phyloP scores from a whole-genome alignment of 2,329 filamentous ascomycete genomes.

The Aspergillus intermedius region DNA sequence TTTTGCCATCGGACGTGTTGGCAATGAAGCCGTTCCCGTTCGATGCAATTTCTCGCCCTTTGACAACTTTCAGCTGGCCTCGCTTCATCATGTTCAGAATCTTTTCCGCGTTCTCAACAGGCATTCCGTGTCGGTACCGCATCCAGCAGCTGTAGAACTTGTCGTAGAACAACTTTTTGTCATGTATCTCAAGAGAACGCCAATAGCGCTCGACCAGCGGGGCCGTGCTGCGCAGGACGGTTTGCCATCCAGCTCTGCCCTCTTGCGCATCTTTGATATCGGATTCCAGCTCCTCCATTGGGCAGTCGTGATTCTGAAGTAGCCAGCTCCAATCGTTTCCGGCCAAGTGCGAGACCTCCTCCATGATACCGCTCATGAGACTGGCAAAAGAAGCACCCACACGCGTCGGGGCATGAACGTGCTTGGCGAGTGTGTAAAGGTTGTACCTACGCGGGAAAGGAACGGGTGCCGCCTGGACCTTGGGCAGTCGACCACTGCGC shows the following conservation, averaged over 20 bases:
- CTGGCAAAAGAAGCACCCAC: constrained; percentile 1
- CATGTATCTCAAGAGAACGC: constrained; percentile 1
- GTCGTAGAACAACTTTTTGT: constrained; percentile 5
- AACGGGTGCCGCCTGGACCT: constrained; percentile 4
- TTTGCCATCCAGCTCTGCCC: constrained; percentile 3
- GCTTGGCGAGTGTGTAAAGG: constrained; percentile 2
- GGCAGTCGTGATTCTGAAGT: constrained; percentile 5
- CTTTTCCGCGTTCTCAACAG: constrained; percentile 4
- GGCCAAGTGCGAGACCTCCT: constrained; percentile 4
- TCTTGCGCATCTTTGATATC: constrained; percentile 1
- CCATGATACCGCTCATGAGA: constrained; percentile 6
- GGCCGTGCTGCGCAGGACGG: constrained; percentile 3
- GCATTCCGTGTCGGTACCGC: constrained; percentile 8
- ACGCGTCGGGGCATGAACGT: constrained; percentile 1
- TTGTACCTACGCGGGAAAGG: constrained; percentile 4
- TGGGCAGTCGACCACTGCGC: constrained; percentile 7
- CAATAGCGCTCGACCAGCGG: constrained; percentile 7
- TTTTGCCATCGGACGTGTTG: background rate
- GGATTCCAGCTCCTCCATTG: constrained; percentile 1
- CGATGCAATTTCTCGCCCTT: constrained; percentile 4
- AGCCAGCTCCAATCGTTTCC: constrained; percentile 6
- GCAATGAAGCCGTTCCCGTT: constrained; percentile 1
- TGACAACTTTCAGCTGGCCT: constrained; percentile 3
- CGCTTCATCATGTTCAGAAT: constrained; percentile 3
- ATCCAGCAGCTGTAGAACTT: constrained; percentile 8